Base-by-base conservation (phyloP, 2,329 filamentous ascomycete genomes). In the Drechmeria coniospora region DNA sequence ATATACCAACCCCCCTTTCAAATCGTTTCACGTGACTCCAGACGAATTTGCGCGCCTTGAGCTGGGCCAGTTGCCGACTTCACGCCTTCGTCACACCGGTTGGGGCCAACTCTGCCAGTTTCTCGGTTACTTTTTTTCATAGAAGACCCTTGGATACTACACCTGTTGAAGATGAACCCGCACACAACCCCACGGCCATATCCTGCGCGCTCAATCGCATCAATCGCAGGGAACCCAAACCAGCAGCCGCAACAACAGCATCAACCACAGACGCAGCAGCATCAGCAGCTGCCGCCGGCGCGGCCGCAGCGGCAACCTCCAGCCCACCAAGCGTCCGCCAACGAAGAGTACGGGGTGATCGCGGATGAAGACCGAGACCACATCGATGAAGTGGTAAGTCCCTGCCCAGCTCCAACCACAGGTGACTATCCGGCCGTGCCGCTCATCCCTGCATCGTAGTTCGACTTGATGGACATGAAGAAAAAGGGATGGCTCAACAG, bases 381-480 rank as follows among this genome's bases (percentile, higher is more conserved):
- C 53, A 87, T 94, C 37, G 82, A 82, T 50, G 86, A 94, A 63
- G 86, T 87, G 37, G 83, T 92, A 68, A 47, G 77, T 63, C 25
- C 21, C 15, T 14, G 14, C 14, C 19, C 26, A 23, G n/a, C 23
- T 20, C n/a, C n/a, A n/a, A n/a, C n/a, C n/a, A n/a, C n/a, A n/a
- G n/a, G 12, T 21, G 14, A 13, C 16, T 15, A 11, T 9, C 18
- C 13, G 9, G n/a, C 12, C 8, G 22, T 30, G 15, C 11, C 18
- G 21, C 44, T 47, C 26, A 44, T 38, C 21, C 17, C 15, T 17
- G 7, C 12, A 2, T 19, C 28, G 23, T 39, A 92, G 79, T 95
- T 95, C 56, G 76, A 77, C 36, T 74, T 95, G 39, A 95, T 98
- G 65, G 90, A 95, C 53, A 79, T 93, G 46, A 87, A 95, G 64